Conservation (phyloP, 2,329 filamentous ascomycete genomes). For the Canariomyces notabilis region DNA sequence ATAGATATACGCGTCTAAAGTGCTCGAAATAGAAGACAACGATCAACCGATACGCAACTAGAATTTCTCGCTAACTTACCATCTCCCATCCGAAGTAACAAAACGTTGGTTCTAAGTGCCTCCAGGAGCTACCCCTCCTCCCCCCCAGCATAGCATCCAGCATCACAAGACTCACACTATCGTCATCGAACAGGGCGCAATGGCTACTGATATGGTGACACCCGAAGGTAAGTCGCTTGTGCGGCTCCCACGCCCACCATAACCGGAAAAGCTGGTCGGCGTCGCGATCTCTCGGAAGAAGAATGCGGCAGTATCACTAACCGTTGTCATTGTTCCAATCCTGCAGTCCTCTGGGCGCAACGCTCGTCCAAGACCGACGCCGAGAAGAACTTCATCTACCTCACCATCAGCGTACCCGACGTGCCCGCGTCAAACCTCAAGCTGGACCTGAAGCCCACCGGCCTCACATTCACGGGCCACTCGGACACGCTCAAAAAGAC, state of each 20-base stretch:
- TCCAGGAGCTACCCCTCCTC: conserved; percentile 22
- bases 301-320: no score
- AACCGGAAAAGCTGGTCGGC: no score
- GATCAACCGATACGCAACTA: background rate
- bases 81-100: background rate
- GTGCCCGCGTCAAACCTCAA: conserved; percentile 70
- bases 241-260: no score
- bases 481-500: conserved; percentile 79
- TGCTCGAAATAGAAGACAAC: no score
- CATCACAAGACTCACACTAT: conserved; percentile 1
- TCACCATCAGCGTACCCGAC: conserved; percentile 86
- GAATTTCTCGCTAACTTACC: background rate
- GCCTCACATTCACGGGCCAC: conserved; percentile 75
- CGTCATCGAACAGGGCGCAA: conserved; percentile 16
- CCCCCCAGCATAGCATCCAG: conserved; percentile 2
- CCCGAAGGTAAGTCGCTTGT: conserved; percentile 25
- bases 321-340: background rate
- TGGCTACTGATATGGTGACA: conserved; percentile 22
- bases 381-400: conserved; percentile 89
- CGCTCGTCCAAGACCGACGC: conserved; percentile 77
- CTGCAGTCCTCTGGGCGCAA: conserved; percentile 91
- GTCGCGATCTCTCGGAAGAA: background rate
- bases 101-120: conserved; percentile 11
- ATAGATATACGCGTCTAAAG: background rate
- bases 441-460: conserved; percentile 74